These are phyloP conservation scores for Pleurotus ostreatus DNA, from an alignment of 768 basidiomycete genomes.

Conservation along the genomic window DNA sequence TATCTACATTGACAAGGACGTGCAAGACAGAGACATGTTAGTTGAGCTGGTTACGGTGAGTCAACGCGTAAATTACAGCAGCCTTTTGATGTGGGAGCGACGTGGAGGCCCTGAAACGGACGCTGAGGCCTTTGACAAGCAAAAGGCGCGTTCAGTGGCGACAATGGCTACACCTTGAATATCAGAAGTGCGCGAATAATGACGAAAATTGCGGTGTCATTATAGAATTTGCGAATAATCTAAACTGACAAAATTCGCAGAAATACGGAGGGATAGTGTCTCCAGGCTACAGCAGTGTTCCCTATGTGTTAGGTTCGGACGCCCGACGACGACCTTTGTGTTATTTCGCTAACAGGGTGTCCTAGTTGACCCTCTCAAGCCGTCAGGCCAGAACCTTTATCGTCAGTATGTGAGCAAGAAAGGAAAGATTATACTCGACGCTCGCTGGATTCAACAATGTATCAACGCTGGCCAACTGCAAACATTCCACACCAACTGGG, in stretches of 20 bases:
- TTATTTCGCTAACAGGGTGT: slow-evolving; percentile 6
- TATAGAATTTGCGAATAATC: not conserved
- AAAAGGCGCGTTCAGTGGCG: not conserved
- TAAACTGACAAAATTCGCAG: slow-evolving; percentile 31
- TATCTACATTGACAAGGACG: slow-evolving; percentile 80
- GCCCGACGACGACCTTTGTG: too few relatives aligned
- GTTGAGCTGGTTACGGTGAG: slow-evolving; percentile 64
- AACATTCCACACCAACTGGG: slow-evolving; percentile 75
- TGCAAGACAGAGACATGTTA: slow-evolving; percentile 62
- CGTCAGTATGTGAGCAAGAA: slow-evolving; percentile 79
- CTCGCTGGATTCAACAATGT: slow-evolving; percentile 77
- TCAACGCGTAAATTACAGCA: slow-evolving; percentile 16
- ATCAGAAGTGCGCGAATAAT: not conserved
- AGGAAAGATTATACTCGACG: slow-evolving; percentile 70
- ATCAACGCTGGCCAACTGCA: slow-evolving; percentile 65
- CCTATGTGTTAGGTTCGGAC: slow-evolving; percentile 71
- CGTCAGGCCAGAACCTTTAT: slow-evolving; percentile 77
- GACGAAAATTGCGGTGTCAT: not conserved
- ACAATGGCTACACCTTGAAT: too few relatives aligned
- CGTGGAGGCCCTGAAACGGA: not conserved
- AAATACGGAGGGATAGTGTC: slow-evolving; percentile 75
- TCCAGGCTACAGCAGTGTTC: slow-evolving; percentile 72
- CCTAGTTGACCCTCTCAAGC: slow-evolving; percentile 73
- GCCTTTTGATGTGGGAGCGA: not conserved
- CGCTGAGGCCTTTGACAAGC: not conserved